phyloP scores from a whole-genome alignment of 768 basidiomycete genomes.

The Tylopilus subfusipes region DNA sequence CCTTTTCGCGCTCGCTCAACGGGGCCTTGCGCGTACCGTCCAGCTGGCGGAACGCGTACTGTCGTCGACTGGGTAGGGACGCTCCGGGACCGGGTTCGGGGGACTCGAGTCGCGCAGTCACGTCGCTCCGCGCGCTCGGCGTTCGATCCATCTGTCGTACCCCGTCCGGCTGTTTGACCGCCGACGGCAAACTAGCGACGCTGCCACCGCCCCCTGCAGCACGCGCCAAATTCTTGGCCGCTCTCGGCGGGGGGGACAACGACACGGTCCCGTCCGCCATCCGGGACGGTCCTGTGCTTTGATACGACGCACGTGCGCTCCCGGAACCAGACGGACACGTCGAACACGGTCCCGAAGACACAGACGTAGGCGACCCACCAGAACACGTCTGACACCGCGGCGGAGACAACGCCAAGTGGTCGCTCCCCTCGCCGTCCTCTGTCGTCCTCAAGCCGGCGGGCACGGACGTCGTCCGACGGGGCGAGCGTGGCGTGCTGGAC shows the following conservation, averaged over 20 bases:
- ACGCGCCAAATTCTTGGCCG: slow-evolving; percentile 15
- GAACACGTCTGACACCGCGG: slow-evolving; percentile 10
- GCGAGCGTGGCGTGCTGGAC: slow-evolving; percentile 5
- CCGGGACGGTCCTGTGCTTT: slow-evolving; percentile 9
- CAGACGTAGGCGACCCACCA: slow-evolving; percentile 20
- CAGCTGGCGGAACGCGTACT: slow-evolving; percentile 49
- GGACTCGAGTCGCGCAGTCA: slow-evolving; percentile 23
- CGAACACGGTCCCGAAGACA: slow-evolving; percentile 46
- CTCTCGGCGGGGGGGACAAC: slow-evolving; percentile 29
- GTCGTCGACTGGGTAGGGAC: slow-evolving; percentile 24
- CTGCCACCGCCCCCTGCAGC: slow-evolving; percentile 4
- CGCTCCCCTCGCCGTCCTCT: slow-evolving; percentile 11
- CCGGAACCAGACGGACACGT: slow-evolving; percentile 25
- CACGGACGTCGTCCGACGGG: slow-evolving; percentile 21
- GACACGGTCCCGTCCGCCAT: slow-evolving; percentile 21
- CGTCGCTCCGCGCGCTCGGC: slow-evolving; percentile 29
- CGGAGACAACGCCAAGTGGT: slow-evolving; percentile 5
- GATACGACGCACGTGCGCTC: slow-evolving; percentile 42
- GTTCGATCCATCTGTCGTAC: slow-evolving; percentile 20
- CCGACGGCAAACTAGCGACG: slow-evolving; percentile 4
- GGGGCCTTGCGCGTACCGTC: slow-evolving; percentile 33
- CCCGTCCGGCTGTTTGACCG: slow-evolving; percentile 2
- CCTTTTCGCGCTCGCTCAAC: slow-evolving; percentile 68
- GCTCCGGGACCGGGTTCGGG: slow-evolving; percentile 8
- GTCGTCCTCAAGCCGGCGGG: slow-evolving; percentile 5